Evolutionary conservation across 495 filamentous ascomycete species (phyloP).

Genomic region (Aspergillus bertholletiae): DNA sequence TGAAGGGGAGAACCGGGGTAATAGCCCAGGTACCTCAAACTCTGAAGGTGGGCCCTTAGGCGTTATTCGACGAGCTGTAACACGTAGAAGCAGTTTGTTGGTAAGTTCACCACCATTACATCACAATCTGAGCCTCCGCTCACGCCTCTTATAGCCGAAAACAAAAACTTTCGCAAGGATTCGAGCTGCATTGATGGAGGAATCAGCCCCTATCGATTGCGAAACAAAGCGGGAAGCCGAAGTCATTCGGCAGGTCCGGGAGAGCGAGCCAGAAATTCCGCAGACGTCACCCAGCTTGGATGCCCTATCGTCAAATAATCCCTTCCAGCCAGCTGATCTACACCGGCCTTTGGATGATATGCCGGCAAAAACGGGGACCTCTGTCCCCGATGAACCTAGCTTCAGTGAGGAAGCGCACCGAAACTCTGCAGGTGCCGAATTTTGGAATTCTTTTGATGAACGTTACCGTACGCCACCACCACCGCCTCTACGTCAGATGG

Average conservation of each 20-base stretch:
- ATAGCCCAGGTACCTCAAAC: conserved; percentile 37
- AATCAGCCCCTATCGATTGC: conserved; percentile 78
- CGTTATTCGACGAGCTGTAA: conserved; percentile 66
- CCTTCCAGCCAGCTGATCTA: conserved; percentile 45
- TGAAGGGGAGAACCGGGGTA: conserved; percentile 60
- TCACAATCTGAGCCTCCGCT: conserved; percentile 1
- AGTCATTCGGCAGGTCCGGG: conserved; percentile 88
- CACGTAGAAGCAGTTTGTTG: conserved; percentile 81
- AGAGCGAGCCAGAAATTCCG: conserved; percentile 54
- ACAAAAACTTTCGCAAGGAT: conserved; percentile 93
- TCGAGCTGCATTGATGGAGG: conserved; percentile 81
- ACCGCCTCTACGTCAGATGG: conserved; percentile 52
- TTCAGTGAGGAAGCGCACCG: conserved; percentile 70
- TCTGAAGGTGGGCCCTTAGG: conserved; percentile 41
- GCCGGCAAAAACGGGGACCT: conserved; percentile 48
- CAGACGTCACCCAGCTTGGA: conserved; percentile 35
- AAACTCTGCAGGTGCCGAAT: conserved; percentile 68
- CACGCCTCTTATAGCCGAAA: conserved; percentile 63
- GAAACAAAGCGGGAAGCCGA: conserved; percentile 91
- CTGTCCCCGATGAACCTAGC: conserved; percentile 53
- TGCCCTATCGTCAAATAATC: conserved; percentile 38
- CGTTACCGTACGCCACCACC: conserved; percentile 59
- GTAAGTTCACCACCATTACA: conserved; percentile 46
- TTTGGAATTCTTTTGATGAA: conserved; percentile 76
- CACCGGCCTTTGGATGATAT: conserved; percentile 57